These are phyloP conservation scores for Phallus indusiatus DNA, from an alignment of 768 basidiomycete species.

Conservation along the genomic window DNA sequence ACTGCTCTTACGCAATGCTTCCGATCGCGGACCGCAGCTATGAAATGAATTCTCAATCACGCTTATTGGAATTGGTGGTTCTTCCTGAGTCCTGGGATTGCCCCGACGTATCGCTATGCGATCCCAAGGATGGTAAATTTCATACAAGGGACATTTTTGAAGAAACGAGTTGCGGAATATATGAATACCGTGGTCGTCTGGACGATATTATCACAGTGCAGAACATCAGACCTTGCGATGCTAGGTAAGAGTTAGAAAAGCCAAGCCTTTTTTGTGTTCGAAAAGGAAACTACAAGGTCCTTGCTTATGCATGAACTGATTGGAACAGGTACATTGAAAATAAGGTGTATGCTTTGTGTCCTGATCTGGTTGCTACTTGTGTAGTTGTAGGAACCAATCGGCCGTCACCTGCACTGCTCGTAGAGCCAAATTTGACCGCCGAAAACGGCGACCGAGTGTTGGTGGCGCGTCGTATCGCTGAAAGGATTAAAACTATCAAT, in stretches of 20 bases:
- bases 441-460: constrained; percentile 48
- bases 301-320: background rate
- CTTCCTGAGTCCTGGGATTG: constrained; percentile 50
- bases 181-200: constrained; percentile 60
- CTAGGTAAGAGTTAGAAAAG: constrained; percentile 35
- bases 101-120: constrained; percentile 36
- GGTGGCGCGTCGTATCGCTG: constrained; percentile 61
- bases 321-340: constrained; percentile 45
- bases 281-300: background rate
- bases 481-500: constrained; percentile 66
- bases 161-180: constrained; percentile 47
- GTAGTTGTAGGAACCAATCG: constrained; percentile 70
- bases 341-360: constrained; percentile 59
- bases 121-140: constrained; percentile 51
- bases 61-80: background rate
- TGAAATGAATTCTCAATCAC: background rate
- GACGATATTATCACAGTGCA: constrained; percentile 85
- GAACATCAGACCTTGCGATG: constrained; percentile 69
- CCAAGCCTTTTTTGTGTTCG: background rate
- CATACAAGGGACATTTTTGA: constrained; percentile 79
- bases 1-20: background rate
- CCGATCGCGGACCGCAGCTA: background rate
- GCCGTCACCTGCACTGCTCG: constrained; percentile 66
- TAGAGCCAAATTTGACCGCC: constrained; percentile 41
- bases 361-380: constrained; percentile 57